Evolutionary conservation across 2,329 filamentous ascomycete genomes (phyloP).

Genomic region (Colletotrichum cordylinicola): DNA sequence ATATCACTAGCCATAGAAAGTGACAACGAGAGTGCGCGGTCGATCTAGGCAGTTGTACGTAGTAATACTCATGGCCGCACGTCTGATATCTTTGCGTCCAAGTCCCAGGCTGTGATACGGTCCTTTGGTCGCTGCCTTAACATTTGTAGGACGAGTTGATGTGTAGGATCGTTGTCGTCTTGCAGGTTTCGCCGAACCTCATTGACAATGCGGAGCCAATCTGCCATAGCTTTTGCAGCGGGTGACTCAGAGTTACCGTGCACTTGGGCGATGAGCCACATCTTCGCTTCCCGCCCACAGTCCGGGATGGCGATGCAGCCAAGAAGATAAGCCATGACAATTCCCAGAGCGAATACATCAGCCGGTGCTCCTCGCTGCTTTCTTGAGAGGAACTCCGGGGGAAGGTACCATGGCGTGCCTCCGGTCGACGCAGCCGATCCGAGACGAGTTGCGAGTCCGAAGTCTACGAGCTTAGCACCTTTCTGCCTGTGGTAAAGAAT

Average conservation of each 20-base stretch:
- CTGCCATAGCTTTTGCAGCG: background rate
- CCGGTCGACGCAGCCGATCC: background rate
- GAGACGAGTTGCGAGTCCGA: background rate
- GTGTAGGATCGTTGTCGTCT: background rate
- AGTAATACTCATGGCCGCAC: background rate
- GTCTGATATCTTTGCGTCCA: background rate
- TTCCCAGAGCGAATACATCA: background rate
- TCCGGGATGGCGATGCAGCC: background rate
- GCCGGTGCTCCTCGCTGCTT: background rate
- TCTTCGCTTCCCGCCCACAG: background rate
- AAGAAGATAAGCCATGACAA: background rate
- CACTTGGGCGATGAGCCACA: background rate
- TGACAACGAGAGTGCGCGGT: background rate
- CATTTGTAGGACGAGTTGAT: background rate
- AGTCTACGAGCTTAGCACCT: background rate
- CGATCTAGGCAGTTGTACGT: background rate
- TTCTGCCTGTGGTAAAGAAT: slow-evolving; percentile 12
- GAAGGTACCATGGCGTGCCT: background rate
- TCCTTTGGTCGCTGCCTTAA: background rate
- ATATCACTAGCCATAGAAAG: background rate
- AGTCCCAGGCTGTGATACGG: background rate
- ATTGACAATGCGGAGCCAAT: background rate
- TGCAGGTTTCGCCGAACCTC: background rate
- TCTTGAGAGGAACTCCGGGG: background rate
- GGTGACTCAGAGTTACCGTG: background rate